phyloP scores from a whole-genome alignment of 2,329 filamentous ascomycete species.

The Sporothrix globosa region DNA sequence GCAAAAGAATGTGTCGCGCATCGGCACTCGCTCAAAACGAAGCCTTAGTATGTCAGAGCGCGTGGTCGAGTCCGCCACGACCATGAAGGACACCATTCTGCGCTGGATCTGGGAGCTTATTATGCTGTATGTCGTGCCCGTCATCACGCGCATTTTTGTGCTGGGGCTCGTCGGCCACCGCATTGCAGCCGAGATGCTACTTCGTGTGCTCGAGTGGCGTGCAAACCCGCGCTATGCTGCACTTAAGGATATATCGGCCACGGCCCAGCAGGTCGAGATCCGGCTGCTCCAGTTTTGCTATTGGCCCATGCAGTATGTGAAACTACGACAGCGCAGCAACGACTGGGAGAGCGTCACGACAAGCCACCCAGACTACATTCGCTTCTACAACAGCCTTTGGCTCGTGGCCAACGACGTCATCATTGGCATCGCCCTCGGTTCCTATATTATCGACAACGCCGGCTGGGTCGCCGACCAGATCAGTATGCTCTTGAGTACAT shows the following conservation, averaged over 20 bases:
- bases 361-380: conserved; percentile 95
- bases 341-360: conserved; percentile 96
- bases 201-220: conserved; percentile 83
- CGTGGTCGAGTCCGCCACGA: conserved; percentile 89
- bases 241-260: conserved; percentile 93
- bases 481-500: conserved; percentile 72
- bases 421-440: conserved; percentile 93
- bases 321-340: conserved; percentile 81
- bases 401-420: conserved; percentile 98
- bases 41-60: conserved; percentile 90
- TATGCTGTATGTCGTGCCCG: conserved; percentile 75
- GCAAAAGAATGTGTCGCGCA: conserved; percentile 84
- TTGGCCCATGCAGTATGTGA: conserved; percentile 96
- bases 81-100: conserved; percentile 75
- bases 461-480: conserved; percentile 80
- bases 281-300: conserved; percentile 97
- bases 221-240: conserved; percentile 76
- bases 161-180: conserved; percentile 78
- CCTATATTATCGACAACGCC: conserved; percentile 95
- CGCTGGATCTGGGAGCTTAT: conserved; percentile 71
- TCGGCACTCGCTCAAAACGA: conserved; percentile 79
- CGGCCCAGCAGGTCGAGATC: conserved; percentile 96
- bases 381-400: conserved; percentile 98
- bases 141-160: conserved; percentile 74
- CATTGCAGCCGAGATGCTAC: conserved; percentile 74